phyloP scores from a whole-genome alignment of 2,329 filamentous ascomycete genomes.

The Ceratocystis albifundus region DNA sequence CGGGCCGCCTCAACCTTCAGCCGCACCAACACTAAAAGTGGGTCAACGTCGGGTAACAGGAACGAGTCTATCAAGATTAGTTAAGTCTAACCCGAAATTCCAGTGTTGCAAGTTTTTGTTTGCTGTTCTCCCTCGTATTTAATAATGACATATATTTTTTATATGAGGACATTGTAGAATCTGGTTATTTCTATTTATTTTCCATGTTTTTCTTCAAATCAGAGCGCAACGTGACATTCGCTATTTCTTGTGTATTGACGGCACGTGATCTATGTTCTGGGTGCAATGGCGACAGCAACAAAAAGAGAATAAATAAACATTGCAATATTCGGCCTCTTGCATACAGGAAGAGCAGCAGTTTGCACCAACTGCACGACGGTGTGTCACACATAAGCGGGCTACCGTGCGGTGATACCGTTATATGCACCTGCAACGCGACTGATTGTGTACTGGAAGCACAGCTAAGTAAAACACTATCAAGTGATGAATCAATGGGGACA shows the following conservation, averaged over 20 bases:
- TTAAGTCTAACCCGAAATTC: not conserved
- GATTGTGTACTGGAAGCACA: not conserved
- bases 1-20: constrained; percentile 1
- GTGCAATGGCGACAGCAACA: no score
- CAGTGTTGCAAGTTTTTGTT: not conserved
- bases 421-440: not conserved
- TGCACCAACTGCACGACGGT: no score
- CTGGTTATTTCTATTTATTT: no score
- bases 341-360: no score
- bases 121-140: not conserved
- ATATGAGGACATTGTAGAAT: no score
- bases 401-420: no score
- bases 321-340: no score
- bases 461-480: not conserved
- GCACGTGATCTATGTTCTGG: not conserved
- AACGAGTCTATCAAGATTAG: constrained; percentile 5
- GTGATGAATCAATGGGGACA: not conserved
- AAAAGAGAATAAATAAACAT: no score
- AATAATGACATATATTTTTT: no score
- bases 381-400: no score
- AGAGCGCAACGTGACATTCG: constrained; percentile 1
- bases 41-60: not conserved
- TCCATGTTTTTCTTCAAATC: not conserved
- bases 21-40: not conserved
- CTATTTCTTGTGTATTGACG: not conserved